Conservation (phyloP, 2,329 filamentous ascomycete species). For the Fusarium sulawesiense region DNA sequence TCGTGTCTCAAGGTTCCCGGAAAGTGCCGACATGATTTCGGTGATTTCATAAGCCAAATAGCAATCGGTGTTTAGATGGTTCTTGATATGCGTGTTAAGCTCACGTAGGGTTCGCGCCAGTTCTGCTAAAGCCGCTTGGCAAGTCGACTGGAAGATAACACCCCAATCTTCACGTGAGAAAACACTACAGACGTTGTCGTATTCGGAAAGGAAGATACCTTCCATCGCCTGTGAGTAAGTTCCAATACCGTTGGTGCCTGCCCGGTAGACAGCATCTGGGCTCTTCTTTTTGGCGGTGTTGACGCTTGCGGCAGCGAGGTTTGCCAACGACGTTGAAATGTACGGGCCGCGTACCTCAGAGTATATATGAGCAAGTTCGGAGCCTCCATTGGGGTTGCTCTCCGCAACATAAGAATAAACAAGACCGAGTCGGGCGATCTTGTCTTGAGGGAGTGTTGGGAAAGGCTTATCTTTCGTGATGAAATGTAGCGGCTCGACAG, state of each 20-base stretch:
- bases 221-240: constrained; percentile 91
- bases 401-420: constrained; percentile 81
- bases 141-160: constrained; percentile 80
- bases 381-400: constrained; percentile 63
- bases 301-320: constrained; percentile 86
- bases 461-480: constrained; percentile 91
- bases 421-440: constrained; percentile 78
- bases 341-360: constrained; percentile 88
- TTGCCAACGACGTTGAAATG: constrained; percentile 82
- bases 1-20: constrained; percentile 80
- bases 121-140: constrained; percentile 80
- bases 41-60: constrained; percentile 96
- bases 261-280: constrained; percentile 83
- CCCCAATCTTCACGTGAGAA: constrained; percentile 90
- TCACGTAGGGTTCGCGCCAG: constrained; percentile 88
- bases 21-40: constrained; percentile 85
- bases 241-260: constrained; percentile 90
- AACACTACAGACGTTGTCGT: constrained; percentile 88
- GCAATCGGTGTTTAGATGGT: constrained; percentile 88
- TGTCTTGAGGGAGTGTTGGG: constrained; percentile 81
- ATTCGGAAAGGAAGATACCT: constrained; percentile 86
- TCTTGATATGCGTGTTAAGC: constrained; percentile 88
- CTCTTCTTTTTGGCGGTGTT: constrained; percentile 85
- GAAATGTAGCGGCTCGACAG: constrained; percentile 90
- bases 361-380: constrained; percentile 82